Conservation (phyloP, 75 land plant species). For the Sequoia sempervirens region DNA sequence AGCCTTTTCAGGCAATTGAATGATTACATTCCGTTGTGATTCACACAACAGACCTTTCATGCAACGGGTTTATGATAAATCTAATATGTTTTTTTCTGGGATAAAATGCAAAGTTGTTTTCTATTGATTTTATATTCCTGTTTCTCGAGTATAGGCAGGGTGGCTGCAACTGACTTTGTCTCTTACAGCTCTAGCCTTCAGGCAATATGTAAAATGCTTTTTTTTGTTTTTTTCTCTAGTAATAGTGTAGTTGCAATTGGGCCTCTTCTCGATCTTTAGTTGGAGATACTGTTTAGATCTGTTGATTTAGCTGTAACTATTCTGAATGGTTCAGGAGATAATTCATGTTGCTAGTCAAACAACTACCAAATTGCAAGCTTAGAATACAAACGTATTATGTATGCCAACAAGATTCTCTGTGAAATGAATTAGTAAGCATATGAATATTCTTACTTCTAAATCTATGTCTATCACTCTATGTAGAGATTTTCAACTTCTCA, state of each 20-base stretch:
- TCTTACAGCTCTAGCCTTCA: background rate
- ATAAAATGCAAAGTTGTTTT: too few relatives aligned
- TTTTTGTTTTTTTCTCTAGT: too few relatives aligned
- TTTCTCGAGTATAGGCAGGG: background rate
- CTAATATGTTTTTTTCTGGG: too few relatives aligned
- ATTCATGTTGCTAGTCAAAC: background rate
- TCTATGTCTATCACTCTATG: too few relatives aligned
- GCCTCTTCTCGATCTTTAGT: background rate
- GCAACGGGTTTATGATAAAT: too few relatives aligned
- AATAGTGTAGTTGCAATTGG: background rate
- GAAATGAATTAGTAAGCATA: background rate
- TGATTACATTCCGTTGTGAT: too few relatives aligned
- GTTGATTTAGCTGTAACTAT: background rate
- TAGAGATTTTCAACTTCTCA: too few relatives aligned
- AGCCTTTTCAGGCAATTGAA: too few relatives aligned
- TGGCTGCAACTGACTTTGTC: background rate
- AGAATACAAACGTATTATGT: background rate
- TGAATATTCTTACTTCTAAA: too few relatives aligned
- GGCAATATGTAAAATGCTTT: background rate
- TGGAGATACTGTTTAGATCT: background rate
- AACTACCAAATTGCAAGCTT: background rate
- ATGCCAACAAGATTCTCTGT: background rate
- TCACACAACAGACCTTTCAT: too few relatives aligned
- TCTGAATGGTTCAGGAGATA: background rate
- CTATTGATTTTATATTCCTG: background rate